These are phyloP conservation scores for Inonotus obliquus DNA, from an alignment of 1,284 basidiomycete species.

Conservation along the genomic window DNA sequence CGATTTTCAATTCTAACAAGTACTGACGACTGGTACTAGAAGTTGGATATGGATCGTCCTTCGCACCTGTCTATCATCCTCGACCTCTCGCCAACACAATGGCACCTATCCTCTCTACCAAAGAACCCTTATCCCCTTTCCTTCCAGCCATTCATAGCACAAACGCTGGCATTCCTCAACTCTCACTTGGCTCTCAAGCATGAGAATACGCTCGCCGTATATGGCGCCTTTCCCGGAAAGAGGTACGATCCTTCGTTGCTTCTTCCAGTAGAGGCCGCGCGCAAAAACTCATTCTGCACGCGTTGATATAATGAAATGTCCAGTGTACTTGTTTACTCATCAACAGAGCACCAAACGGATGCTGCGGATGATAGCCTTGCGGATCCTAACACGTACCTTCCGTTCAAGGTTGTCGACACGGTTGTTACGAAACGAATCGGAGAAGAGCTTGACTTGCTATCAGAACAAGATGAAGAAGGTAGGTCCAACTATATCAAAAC, in stretches of 20 bases:
- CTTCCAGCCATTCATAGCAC: conserved; percentile 66
- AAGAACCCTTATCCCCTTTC: conserved; percentile 45
- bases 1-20: background rate
- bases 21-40: background rate
- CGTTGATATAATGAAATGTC: conserved; percentile 12
- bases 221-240: conserved; percentile 81
- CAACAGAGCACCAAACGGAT: conserved; percentile 39
- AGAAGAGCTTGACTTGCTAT: conserved; percentile 54
- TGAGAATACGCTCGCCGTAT: conserved; percentile 90
- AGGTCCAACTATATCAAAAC: conserved; percentile 17
- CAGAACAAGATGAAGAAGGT: conserved; percentile 47
- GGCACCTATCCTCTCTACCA: conserved; percentile 59
- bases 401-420: conserved; percentile 73
- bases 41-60: conserved; percentile 24
- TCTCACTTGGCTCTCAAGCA: conserved; percentile 87
- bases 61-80: conserved; percentile 79
- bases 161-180: conserved; percentile 88
- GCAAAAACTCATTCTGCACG: background rate
- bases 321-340: conserved; percentile 74
- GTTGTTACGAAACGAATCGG: conserved; percentile 60
- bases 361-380: conserved; percentile 36
- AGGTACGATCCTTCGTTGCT: conserved; percentile 60
- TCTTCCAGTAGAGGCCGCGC: background rate
- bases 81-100: conserved; percentile 80
- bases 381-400: conserved; percentile 79